Conservation (phyloP, 441 rosid species). For the Gossypium schwendimanii region DNA sequence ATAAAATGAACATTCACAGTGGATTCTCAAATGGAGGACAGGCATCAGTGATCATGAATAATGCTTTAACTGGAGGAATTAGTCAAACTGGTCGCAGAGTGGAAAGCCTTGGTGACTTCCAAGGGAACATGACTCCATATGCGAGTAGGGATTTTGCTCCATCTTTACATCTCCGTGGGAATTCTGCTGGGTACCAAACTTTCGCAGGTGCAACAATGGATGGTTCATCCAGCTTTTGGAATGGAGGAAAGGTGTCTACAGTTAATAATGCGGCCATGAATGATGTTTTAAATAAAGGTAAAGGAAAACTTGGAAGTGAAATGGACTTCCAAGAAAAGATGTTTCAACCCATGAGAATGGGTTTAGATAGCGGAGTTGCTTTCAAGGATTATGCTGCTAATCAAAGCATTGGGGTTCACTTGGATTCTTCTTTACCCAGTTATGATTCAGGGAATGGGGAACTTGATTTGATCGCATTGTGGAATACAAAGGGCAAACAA, state of each 20-base stretch:
- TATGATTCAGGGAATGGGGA: slow-evolving; percentile 1
- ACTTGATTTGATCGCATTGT: slow-evolving; percentile 9
- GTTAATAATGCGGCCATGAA: background rate
- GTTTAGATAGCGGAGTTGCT: background rate
- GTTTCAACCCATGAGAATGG: background rate
- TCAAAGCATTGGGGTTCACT: slow-evolving; percentile 1
- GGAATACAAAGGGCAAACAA: slow-evolving; percentile 14
- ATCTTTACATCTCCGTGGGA: slow-evolving; percentile 13
- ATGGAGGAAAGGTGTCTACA: slow-evolving; percentile 6
- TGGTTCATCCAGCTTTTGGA: background rate
- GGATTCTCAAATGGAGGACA: slow-evolving; percentile 9
- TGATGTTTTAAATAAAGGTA: slow-evolving; percentile 2
- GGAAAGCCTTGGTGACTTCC: slow-evolving; percentile 14
- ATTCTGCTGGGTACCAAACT: slow-evolving; percentile 1
- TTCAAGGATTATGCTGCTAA: slow-evolving; percentile 1
- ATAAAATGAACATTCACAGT: background rate
- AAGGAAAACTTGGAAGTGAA: background rate
- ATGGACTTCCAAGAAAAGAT: slow-evolving; percentile 2
- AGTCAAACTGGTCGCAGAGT: slow-evolving; percentile 3
- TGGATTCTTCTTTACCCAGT: slow-evolving; percentile 9
- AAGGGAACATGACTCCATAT: background rate
- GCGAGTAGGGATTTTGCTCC: slow-evolving; percentile 4
- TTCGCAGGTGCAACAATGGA: background rate
- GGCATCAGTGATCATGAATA: slow-evolving; percentile 3
- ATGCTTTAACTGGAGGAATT: slow-evolving; percentile 14